Evolutionary conservation across 1,284 basidiomycete species (phyloP).

Genomic region (Rhodotorula sp.): DNA sequence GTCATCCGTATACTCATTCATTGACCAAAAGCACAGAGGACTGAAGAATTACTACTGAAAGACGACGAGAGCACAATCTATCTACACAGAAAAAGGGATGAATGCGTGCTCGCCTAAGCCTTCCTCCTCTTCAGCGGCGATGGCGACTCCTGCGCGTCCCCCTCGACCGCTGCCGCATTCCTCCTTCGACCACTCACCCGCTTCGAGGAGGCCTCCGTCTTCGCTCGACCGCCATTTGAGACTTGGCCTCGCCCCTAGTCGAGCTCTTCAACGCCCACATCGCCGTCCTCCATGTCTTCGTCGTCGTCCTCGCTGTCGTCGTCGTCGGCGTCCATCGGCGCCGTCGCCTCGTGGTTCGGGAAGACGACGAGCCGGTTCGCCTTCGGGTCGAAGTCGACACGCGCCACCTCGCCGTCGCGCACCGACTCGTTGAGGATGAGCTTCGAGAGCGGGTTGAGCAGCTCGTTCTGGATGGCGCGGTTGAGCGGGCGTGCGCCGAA

Average conservation of each 20-base stretch:
- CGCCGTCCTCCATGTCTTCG: conserved; percentile 73
- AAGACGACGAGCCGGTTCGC: conserved; percentile 76
- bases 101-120: background rate
- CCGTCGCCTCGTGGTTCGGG: conserved; percentile 77
- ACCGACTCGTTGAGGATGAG: conserved; percentile 73
- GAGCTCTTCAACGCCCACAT: conserved; percentile 48
- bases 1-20: too few species aligned
- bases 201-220: background rate
- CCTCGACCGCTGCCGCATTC: conserved; percentile 49
- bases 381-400: conserved; percentile 77
- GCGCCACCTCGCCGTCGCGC: conserved; percentile 75
- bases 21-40: too few species aligned
- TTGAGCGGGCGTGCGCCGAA: conserved; percentile 89
- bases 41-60: too few species aligned
- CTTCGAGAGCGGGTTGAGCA: conserved; percentile 87
- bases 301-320: conserved; percentile 47
- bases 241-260: conserved; percentile 26
- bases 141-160: conserved; percentile 31
- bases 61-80: too few species aligned
- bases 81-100: too few species aligned
- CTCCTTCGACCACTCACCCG: background rate
- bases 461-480: conserved; percentile 86
- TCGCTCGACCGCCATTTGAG: background rate
- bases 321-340: conserved; percentile 63
- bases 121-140: background rate